Percentiles rank a stretch among this genome's conserved stretches.
phyloP scores from a whole-genome alignment of 768 basidiomycete genomes.

The Leucosporidium creatinivorum region DNA sequence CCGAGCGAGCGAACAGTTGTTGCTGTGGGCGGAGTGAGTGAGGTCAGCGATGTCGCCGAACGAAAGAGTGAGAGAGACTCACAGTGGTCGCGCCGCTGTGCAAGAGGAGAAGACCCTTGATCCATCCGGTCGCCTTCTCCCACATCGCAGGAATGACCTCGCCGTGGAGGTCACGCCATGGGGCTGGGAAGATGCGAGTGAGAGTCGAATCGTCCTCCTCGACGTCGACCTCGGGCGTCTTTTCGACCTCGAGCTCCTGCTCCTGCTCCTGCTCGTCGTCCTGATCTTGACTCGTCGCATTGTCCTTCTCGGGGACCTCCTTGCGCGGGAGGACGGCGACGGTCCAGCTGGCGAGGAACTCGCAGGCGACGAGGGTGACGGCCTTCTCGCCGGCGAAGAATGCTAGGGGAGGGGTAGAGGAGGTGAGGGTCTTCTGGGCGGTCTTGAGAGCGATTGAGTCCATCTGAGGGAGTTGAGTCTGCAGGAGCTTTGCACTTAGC shows the following conservation, averaged over 20 bases:
- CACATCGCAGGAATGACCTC: slow-evolving; percentile 4
- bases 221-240: not conserved
- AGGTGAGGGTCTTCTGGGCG: not conserved
- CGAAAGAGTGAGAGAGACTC: not conserved
- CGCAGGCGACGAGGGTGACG: slow-evolving; percentile 9
- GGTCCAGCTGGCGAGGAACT: not conserved
- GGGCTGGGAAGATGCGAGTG: not conserved
- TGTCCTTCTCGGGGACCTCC: not conserved
- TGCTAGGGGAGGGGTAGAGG: slow-evolving; percentile 1
- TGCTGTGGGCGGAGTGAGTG: not conserved
- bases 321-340: not conserved
- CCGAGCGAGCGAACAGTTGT: not conserved
- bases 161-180: slow-evolving; percentile 14
- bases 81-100: not conserved
- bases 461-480: not conserved
- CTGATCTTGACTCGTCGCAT: too few relatives aligned
- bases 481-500: not conserved
- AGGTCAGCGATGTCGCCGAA: not conserved
- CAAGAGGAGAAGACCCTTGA: slow-evolving; percentile 13
- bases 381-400: slow-evolving; percentile 5
- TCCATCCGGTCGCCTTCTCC: slow-evolving; percentile 3
- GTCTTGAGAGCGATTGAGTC: not conserved
- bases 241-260: not conserved
- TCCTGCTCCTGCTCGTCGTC: too few relatives aligned
- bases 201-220: not conserved